Percentiles rank a stretch among this genome's conserved stretches.
Evolutionary conservation across 2,329 filamentous ascomycete genomes (phyloP).

Genomic region (Endothia cerciana): DNA sequence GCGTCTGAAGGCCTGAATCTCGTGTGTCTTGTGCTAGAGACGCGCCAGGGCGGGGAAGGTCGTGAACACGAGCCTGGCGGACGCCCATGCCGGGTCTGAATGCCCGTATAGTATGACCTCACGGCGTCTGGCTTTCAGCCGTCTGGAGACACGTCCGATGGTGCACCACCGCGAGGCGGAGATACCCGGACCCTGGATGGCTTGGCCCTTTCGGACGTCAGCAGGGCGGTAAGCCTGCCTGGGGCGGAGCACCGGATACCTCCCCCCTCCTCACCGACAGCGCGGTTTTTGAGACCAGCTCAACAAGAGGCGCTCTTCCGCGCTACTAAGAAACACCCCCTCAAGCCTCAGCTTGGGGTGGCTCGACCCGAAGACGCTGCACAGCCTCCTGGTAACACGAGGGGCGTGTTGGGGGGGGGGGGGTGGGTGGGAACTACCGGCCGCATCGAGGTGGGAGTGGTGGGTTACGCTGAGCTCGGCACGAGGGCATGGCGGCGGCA

Average conservation of each 20-base stretch:
- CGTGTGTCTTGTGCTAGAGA: background rate
- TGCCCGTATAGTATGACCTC: too few species aligned
- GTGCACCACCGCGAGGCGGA: background rate
- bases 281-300: background rate
- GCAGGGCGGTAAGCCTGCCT: conserved; percentile 1
- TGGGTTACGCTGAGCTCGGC: conserved; percentile 4
- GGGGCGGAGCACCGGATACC: conserved; percentile 2
- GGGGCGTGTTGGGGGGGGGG: too few species aligned
- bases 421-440: background rate
- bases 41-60: background rate
- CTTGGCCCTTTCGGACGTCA: background rate
- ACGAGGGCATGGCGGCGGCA: background rate
- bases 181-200: background rate
- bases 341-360: background rate
- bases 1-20: background rate
- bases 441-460: too few species aligned
- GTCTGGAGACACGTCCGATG: too few species aligned
- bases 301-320: background rate
- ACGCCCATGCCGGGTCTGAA: background rate
- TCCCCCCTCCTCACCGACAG: background rate
- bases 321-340: background rate
- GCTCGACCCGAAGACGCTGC: conserved; percentile 3
- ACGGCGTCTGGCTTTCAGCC: too few species aligned
- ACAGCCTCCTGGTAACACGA: conserved; percentile 1
- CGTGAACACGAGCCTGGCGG: background rate